Conservation (phyloP, 495 filamentous ascomycete species). For the Penicillium bovifimosum region DNA sequence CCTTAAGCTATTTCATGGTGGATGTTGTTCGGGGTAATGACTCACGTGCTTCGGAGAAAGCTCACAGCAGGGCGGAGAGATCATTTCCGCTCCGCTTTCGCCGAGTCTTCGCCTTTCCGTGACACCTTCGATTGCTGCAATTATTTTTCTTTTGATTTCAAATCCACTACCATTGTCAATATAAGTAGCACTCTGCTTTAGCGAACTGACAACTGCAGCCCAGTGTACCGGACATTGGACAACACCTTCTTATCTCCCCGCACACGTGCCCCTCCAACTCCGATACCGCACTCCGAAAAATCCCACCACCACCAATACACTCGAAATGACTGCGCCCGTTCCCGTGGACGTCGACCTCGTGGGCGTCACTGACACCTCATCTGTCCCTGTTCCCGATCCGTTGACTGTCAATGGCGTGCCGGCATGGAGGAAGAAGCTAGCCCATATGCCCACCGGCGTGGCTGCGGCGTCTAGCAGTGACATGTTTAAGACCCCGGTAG, state of each 20-base stretch:
- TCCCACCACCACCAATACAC: slow-evolving; percentile 1
- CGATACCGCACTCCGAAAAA: slow-evolving; percentile 3
- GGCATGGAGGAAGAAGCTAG: slow-evolving; percentile 61
- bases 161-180: background rate
- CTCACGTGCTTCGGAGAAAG: slow-evolving; percentile 20
- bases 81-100: slow-evolving; percentile 12
- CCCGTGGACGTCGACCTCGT: slow-evolving; percentile 36
- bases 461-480: slow-evolving; percentile 74
- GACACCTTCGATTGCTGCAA: background rate
- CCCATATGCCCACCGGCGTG: slow-evolving; percentile 63
- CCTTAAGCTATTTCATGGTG: too few species aligned
- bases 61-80: slow-evolving; percentile 4
- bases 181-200: background rate
- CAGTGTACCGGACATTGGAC: background rate
- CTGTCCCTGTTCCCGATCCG: slow-evolving; percentile 46
- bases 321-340: slow-evolving; percentile 40
- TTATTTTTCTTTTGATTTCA: background rate
- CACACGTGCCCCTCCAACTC: slow-evolving; percentile 10
- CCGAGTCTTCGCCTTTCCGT: slow-evolving; percentile 1
- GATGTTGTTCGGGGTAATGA: slow-evolving; percentile 10
- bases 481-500: slow-evolving; percentile 73
- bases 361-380: slow-evolving; percentile 35
- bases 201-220: background rate
- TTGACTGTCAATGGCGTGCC: slow-evolving; percentile 67
- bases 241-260: background rate